A percentile compares a stretch with the other conserved stretches of the same genome.
These are phyloP conservation scores for Plicaturopsis crispa DNA, from an alignment of 768 basidiomycete species.

Conservation along the genomic window DNA sequence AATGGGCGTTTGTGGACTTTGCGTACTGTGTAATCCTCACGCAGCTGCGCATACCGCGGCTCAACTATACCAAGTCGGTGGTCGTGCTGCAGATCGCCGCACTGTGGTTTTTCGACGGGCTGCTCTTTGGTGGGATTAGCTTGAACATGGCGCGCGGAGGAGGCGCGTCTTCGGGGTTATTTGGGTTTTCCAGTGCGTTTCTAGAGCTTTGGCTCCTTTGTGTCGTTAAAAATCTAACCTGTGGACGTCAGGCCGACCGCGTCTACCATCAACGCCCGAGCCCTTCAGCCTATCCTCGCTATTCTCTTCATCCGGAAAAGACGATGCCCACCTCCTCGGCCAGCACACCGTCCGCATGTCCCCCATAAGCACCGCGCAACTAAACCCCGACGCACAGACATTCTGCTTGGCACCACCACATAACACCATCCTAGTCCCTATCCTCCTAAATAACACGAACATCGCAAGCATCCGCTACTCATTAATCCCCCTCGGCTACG, in stretches of 20 bases:
- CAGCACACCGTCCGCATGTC: slow-evolving; percentile 91
- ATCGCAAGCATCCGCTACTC: slow-evolving; percentile 67
- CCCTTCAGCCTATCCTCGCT: slow-evolving; percentile 41
- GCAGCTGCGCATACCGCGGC: slow-evolving; percentile 65
- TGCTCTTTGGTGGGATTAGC: slow-evolving; percentile 67
- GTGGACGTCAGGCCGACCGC: slow-evolving; percentile 20
- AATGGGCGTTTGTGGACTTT: slow-evolving; percentile 71
- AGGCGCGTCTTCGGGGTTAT: slow-evolving; percentile 6
- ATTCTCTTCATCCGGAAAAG: slow-evolving; percentile 29
- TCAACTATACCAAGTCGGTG: slow-evolving; percentile 58
- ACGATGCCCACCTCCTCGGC: slow-evolving; percentile 68
- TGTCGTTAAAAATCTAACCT: slow-evolving; percentile 1
- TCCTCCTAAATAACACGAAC: slow-evolving; percentile 88
- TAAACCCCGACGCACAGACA: slow-evolving; percentile 69
- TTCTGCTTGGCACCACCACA: slow-evolving; percentile 62
- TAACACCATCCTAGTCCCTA: slow-evolving; percentile 60
- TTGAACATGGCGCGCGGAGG: slow-evolving; percentile 34
- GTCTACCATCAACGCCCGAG: slow-evolving; percentile 35
- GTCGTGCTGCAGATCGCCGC: slow-evolving; percentile 54
- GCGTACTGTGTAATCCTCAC: slow-evolving; percentile 49
- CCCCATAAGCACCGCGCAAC: slow-evolving; percentile 85
- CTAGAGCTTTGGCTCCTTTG: not conserved
- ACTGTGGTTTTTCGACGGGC: slow-evolving; percentile 57
- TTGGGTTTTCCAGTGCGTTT: slow-evolving; percentile 23
- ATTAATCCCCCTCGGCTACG: slow-evolving; percentile 53